Base-by-base conservation (phyloP, 192 early-diverging fungal species). In the Umbelopsis isabellina region DNA sequence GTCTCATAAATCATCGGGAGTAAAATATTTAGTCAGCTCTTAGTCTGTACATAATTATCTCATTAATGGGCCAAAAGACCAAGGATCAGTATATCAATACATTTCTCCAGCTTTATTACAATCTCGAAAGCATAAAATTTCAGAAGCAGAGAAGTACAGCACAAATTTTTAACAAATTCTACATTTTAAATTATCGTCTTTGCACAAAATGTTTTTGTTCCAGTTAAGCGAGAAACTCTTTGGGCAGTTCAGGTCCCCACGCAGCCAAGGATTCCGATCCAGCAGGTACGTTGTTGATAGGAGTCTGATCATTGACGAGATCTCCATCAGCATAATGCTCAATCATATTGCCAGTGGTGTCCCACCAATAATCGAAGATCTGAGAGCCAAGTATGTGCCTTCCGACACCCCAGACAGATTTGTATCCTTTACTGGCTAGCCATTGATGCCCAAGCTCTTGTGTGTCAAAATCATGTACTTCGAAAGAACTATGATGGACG, bases 341-440 rank as follows among this genome's bases (percentile, higher is more conserved):
- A 23, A 66, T 46, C 65, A 66, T 66, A 10, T 66, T 66, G 3
- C 65, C 65, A 1, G 65, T 66, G 3, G 65, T 66, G 44, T 66
- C 65, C 65, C 65, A 66, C 65, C 65, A 66, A 15, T 66, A 66
- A 20, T 66, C 65, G 23, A 66, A 66, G n/a, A 66, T 66, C 45
- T 66, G 65, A 47, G 65, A 66, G 18, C 65, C 65, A 46, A 66
- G 65, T 46, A 66, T 66, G 35, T 66, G 65, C 12, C 65, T 11
- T 5, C 65, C 65, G n/a, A 66, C 37, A 48, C 65, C 65, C 65
- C 65, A 66, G 15, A 66, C 65, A 2, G 65, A 66, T 25, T 66
- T 66, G 44, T 66, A 66, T n/a, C 65, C 65, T 21, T 66, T 66
- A 2, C 35, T 46, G 37, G 65, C 65, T 22, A 66, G 8, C 55